Base-by-base conservation (phyloP, 2,329 filamentous ascomycete species). In the Venturia asperata region DNA sequence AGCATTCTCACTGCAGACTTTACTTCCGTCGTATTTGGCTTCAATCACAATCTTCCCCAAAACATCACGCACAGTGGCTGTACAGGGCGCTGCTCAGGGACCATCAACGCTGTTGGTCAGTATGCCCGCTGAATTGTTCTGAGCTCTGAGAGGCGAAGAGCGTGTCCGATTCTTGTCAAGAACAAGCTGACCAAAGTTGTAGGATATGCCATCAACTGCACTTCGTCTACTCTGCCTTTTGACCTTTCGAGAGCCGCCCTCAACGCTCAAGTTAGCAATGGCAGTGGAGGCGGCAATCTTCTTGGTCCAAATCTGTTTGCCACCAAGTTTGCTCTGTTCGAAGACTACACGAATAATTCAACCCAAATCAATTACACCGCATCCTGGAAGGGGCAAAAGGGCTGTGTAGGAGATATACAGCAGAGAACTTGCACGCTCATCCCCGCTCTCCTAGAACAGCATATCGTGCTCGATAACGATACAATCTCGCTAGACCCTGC, bases 191-290 rank as follows among this genome's bases (percentile, higher is more conserved):
- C 37, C 37, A 39, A 39, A 5, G 37, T 39, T 5, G 37, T 39
- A 39, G 58, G 58, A 4, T 61, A 61, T 17, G 37, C 37, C 13
- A 61, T 61, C 37, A 10, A 42, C 37, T 61, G 58, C 58, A 41
- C n/a, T 3, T n/a, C 58, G 7, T 42, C 37, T 10, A 7, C 27
- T n/a, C n/a, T 39, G 34, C 30, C 27, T 37, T 61, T 61, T 19
- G 17, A 61, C n/a, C 52, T 56, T 7, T 56, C 52, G 27, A 3
- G 3, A 1, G 52, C 5, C 6, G 45, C 45, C n/a, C 21, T 49
- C 5, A 49, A n/a, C 45, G 45, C 45, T 49, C 45, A 49, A 49
- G 45, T 11, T n/a, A n/a, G n/a, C n/a, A 24, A 27, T 7, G 2
- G 17, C 52, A 37, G n/a, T 19, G 30, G 30, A 37, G 6, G 30